These are phyloP conservation scores for Polyplosphaeria fusca DNA, from an alignment of 495 filamentous ascomycete species.

Conservation along the genomic window DNA sequence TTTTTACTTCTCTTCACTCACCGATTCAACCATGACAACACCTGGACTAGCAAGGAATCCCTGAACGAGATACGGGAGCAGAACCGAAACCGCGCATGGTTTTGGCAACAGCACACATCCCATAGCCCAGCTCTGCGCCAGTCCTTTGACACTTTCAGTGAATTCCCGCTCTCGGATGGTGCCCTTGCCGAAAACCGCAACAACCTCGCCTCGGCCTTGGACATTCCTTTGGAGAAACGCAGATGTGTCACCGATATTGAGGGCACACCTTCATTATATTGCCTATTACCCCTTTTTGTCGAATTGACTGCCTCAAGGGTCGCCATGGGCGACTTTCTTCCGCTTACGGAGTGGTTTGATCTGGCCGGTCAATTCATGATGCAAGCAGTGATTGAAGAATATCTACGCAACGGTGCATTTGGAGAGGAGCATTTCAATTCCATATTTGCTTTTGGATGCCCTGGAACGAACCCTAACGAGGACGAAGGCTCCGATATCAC, in stretches of 20 bases:
- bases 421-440: constrained; percentile 32
- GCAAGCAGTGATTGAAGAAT: constrained; percentile 52
- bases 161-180: constrained; percentile 27
- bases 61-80: constrained; percentile 22
- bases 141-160: constrained; percentile 18
- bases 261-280: constrained; percentile 41
- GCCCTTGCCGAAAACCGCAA: constrained; percentile 21
- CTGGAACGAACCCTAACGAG: constrained; percentile 2
- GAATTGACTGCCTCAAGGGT: constrained; percentile 42
- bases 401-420: constrained; percentile 37
- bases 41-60: constrained; percentile 25
- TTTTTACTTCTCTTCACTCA: constrained; percentile 28
- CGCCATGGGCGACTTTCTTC: constrained; percentile 14
- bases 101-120: constrained; percentile 13
- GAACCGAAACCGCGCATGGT: constrained; percentile 7
- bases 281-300: constrained; percentile 50
- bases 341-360: constrained; percentile 45
- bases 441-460: constrained; percentile 36
- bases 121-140: constrained; percentile 19
- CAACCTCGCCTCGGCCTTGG: constrained; percentile 10
- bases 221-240: constrained; percentile 12
- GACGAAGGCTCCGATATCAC: constrained; percentile 30
- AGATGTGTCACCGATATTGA: constrained; percentile 33
- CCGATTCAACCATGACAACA: constrained; percentile 23
- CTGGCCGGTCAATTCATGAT: constrained; percentile 50